Conservation (phyloP, 441 rosid genomes). For the Bocquillonia castaneifolia region DNA sequence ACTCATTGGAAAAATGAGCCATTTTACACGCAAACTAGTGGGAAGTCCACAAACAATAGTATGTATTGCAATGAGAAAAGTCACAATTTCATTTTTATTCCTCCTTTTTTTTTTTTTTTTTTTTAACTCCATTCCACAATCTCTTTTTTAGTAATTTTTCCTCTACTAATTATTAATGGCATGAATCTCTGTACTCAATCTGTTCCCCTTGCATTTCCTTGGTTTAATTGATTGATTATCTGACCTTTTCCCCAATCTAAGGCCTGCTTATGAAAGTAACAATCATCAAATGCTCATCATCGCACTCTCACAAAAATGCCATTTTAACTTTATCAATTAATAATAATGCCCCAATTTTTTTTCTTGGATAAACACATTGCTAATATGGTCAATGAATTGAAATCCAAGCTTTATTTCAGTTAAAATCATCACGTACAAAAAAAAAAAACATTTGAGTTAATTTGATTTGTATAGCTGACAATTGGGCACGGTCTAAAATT, state of each 20-base stretch:
- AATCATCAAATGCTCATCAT: conserved; percentile 10
- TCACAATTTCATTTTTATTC: too few relatives aligned
- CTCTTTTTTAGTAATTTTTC: conserved; percentile 7
- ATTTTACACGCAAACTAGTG: background rate
- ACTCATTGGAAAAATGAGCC: too few relatives aligned
- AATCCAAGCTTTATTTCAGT: background rate
- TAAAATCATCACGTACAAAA: too few relatives aligned
- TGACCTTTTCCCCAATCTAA: background rate
- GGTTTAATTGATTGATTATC: background rate
- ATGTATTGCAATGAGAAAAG: too few relatives aligned
- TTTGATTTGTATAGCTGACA: too few relatives aligned
- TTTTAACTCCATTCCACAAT: too few relatives aligned
- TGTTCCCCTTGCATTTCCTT: conserved; percentile 10
- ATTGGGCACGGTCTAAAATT: background rate
- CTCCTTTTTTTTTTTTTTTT: too few relatives aligned
- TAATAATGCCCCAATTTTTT: background rate
- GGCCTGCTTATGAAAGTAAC: background rate
- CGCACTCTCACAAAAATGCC: background rate
- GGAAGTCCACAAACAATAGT: background rate
- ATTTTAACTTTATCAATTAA: background rate
- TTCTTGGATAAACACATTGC: background rate
- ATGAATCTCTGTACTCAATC: conserved; percentile 18
- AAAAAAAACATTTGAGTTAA: too few relatives aligned
- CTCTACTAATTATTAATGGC: conserved; percentile 24
- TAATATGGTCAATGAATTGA: too few relatives aligned